These are phyloP conservation scores for Chlorophyllum brunneum DNA, from an alignment of 768 basidiomycete species.

Conservation along the genomic window DNA sequence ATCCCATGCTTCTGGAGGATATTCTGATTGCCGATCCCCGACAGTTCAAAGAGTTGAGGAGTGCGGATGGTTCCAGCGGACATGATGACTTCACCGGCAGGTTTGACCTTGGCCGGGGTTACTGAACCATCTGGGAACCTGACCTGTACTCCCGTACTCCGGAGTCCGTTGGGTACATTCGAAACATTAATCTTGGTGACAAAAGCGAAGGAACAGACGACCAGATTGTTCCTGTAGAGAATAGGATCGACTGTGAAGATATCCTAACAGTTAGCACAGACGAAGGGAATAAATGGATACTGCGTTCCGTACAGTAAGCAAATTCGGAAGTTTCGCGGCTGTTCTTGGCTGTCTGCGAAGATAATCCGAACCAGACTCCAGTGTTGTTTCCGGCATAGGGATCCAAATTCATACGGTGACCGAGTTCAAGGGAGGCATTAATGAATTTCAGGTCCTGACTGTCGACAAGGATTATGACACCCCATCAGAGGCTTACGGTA, in stretches of 20 bases:
- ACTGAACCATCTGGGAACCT: constrained; percentile 9
- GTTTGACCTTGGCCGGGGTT: constrained; percentile 14
- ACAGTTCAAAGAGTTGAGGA: constrained; percentile 55
- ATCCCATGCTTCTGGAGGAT: constrained; percentile 45
- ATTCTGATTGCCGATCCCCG: constrained; percentile 55
- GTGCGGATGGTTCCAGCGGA: constrained; percentile 48
- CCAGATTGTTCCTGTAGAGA: constrained; percentile 6
- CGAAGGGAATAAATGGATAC: neutral
- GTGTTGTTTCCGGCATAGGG: constrained; percentile 46
- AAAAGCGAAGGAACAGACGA: constrained; percentile 13
- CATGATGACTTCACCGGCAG: constrained; percentile 37
- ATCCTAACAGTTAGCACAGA: neutral
- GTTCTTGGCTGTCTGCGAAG: constrained; percentile 48
- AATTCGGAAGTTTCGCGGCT: constrained; percentile 27
- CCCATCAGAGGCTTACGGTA: neutral
- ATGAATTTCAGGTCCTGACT: constrained; percentile 28
- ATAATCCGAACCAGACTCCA: constrained; percentile 54
- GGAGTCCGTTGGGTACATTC: constrained; percentile 8
- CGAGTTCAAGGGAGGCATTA: constrained; percentile 27
- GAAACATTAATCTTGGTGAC: constrained; percentile 14
- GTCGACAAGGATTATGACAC: neutral
- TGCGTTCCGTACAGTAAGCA: constrained; percentile 25
- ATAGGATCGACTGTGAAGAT: constrained; percentile 23
- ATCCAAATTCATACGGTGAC: constrained; percentile 33
- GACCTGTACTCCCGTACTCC: constrained; percentile 14